Percentiles rank a stretch among this genome's conserved stretches.
Conservation (phyloP, 495 filamentous ascomycete species). For the Gamarada debralockiae region DNA sequence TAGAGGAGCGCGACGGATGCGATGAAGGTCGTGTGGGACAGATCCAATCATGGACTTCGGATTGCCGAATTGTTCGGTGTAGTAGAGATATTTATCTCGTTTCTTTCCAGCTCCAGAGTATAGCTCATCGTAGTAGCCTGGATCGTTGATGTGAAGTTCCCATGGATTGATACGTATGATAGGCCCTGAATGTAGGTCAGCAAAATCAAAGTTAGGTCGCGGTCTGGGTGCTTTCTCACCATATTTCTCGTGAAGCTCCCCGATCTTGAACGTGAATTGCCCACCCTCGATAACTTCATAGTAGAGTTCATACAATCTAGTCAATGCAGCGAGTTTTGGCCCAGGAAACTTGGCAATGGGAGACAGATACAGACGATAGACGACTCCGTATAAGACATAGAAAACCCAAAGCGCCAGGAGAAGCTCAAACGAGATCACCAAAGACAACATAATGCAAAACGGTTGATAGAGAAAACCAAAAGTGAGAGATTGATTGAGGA, state of each 20-base stretch:
- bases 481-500: too few relatives aligned
- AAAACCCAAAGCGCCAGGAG: too few relatives aligned
- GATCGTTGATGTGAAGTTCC: slow-evolving; percentile 51
- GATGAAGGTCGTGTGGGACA: slow-evolving; percentile 38
- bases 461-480: too few relatives aligned
- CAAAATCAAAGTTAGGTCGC: slow-evolving; percentile 9
- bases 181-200: slow-evolving; percentile 33
- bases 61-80: background rate
- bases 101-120: slow-evolving; percentile 25
- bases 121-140: slow-evolving; percentile 43
- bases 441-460: too few relatives aligned
- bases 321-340: too few relatives aligned
- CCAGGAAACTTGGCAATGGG: too few relatives aligned
- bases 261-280: slow-evolving; percentile 34
- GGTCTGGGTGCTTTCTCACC: background rate
- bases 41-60: slow-evolving; percentile 37
- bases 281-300: slow-evolving; percentile 37
- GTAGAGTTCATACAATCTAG: slow-evolving; percentile 25
- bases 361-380: too few relatives aligned
- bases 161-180: slow-evolving; percentile 55
- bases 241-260: slow-evolving; percentile 45
- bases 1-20: slow-evolving; percentile 32
- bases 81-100: background rate
- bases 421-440: too few relatives aligned
- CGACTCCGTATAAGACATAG: too few relatives aligned